These are phyloP conservation scores for Epichloe elymi DNA, from an alignment of 2,329 filamentous ascomycete genomes.

Conservation along the genomic window DNA sequence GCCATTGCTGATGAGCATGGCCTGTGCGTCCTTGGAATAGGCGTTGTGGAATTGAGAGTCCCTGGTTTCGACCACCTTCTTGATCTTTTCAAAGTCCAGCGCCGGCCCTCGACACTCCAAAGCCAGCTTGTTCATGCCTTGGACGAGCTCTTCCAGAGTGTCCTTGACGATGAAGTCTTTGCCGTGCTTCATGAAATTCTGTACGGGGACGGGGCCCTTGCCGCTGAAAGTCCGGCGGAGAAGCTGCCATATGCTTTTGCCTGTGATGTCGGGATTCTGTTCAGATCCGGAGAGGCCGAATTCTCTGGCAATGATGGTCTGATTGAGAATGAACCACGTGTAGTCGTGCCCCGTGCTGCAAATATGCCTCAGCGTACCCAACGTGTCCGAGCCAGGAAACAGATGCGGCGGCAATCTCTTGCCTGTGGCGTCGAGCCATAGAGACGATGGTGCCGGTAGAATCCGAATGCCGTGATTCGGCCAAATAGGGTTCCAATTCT, in stretches of 20 bases:
- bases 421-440: conserved; percentile 49
- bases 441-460: conserved; percentile 45
- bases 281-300: conserved; percentile 50
- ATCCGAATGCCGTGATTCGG: conserved; percentile 47
- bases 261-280: conserved; percentile 48
- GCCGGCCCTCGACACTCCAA: conserved; percentile 29
- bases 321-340: conserved; percentile 48
- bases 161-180: conserved; percentile 46
- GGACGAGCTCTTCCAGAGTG: conserved; percentile 40
- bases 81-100: conserved; percentile 32
- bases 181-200: conserved; percentile 45
- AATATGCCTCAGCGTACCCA: conserved; percentile 45
- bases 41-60: conserved; percentile 42
- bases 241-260: conserved; percentile 41
- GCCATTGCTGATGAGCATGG: conserved; percentile 47
- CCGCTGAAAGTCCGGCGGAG: conserved; percentile 37
- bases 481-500: conserved; percentile 52
- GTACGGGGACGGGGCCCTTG: conserved; percentile 40
- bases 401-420: conserved; percentile 43
- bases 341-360: conserved; percentile 49
- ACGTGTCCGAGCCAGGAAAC: conserved; percentile 44
- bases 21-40: conserved; percentile 47
- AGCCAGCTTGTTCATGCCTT: conserved; percentile 45
- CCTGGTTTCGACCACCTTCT: conserved; percentile 35
- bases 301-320: conserved; percentile 45